These are phyloP conservation scores for Moesziomyces parantarcticus DNA, from an alignment of 1,284 basidiomycete genomes.

Conservation along the genomic window DNA sequence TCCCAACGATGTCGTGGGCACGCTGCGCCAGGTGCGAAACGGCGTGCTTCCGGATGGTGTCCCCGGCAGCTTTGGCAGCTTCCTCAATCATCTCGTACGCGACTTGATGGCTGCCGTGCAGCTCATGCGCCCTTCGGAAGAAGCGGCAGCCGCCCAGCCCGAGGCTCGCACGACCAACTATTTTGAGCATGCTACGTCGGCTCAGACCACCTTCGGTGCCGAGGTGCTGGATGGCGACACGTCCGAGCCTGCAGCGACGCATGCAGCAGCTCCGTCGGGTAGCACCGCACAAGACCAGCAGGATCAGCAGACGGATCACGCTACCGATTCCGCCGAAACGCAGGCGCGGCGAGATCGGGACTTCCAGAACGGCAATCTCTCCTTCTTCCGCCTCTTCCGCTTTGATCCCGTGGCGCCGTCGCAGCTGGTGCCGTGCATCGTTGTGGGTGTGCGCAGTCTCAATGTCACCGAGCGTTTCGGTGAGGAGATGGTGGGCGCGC, in stretches of 20 bases:
- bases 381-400: constrained; percentile 65
- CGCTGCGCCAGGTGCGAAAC: constrained; percentile 49
- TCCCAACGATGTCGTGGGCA: constrained; percentile 44
- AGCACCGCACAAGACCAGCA: background rate
- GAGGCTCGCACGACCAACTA: constrained; percentile 30
- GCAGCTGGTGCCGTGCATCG: constrained; percentile 58
- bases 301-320: background rate
- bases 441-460: constrained; percentile 63
- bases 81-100: constrained; percentile 54
- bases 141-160: constrained; percentile 9
- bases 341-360: constrained; percentile 50
- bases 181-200: constrained; percentile 29
- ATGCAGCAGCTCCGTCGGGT: background rate
- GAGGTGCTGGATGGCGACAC: constrained; percentile 38
- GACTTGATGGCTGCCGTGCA: constrained; percentile 59
- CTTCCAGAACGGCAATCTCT: constrained; percentile 57
- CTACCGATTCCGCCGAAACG: constrained; percentile 26
- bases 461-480: constrained; percentile 51
- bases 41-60: constrained; percentile 51
- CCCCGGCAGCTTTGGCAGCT: constrained; percentile 57
- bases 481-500: constrained; percentile 23
- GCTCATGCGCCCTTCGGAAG: constrained; percentile 34
- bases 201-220: constrained; percentile 25
- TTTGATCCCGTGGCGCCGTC: constrained; percentile 53
- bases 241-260: background rate